Percentiles rank a stretch among this genome's conserved stretches.
These are phyloP conservation scores for Fusarium mexicanum DNA, from an alignment of 2,329 filamentous ascomycete species.

Conservation along the genomic window DNA sequence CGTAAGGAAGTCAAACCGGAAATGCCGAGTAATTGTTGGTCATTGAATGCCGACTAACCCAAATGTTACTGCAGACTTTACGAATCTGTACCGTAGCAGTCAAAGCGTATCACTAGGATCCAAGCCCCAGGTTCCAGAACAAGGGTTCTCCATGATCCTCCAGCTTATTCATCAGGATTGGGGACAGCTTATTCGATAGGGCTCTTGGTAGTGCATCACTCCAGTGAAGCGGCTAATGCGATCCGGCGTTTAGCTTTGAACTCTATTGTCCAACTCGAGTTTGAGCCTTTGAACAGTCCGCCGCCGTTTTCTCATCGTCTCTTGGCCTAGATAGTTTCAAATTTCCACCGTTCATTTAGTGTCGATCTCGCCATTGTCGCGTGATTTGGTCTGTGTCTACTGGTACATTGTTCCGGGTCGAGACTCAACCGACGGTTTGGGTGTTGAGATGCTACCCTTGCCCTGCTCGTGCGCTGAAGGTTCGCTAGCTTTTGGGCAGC, in stretches of 20 bases:
- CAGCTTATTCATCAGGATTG: neutral
- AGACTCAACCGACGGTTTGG: neutral
- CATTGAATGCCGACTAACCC: neutral
- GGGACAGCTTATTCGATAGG: neutral
- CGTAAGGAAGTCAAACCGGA: neutral
- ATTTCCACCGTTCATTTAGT: neutral
- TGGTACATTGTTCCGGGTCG: neutral
- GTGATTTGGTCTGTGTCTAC: neutral
- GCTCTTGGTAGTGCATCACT: neutral
- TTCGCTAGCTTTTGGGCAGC: neutral
- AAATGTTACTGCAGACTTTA: neutral
- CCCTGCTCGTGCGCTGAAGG: neutral
- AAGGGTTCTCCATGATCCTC: neutral
- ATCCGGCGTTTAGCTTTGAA: constrained; percentile 4
- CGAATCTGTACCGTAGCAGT: neutral
- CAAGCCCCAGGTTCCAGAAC: neutral
- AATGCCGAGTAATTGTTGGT: neutral
- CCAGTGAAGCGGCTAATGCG: neutral
- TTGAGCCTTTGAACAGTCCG: neutral
- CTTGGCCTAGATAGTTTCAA: neutral
- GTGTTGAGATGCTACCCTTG: neutral
- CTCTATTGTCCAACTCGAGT: neutral
- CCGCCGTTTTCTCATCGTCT: neutral
- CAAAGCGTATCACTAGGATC: neutral
- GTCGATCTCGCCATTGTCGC: neutral